These are phyloP conservation scores for Cyclotella choctawhatcheeana DNA, from an alignment of 108 stramenopile genomes.

Conservation along the genomic window DNA sequence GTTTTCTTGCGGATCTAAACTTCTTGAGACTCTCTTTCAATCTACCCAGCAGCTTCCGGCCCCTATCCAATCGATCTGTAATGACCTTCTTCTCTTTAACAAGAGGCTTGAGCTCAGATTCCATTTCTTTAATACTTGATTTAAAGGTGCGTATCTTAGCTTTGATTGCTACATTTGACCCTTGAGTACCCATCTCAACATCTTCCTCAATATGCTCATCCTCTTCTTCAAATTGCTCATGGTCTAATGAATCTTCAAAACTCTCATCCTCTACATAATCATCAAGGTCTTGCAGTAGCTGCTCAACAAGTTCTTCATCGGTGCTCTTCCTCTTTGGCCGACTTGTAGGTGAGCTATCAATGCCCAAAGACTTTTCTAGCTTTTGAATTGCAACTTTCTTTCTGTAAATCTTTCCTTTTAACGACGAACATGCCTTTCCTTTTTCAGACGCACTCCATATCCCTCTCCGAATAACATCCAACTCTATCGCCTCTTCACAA, in stretches of 20 bases:
- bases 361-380: background rate
- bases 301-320: too few species aligned
- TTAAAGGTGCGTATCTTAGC: background rate
- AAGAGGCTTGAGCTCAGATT: background rate
- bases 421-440: background rate
- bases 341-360: too few species aligned
- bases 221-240: too few species aligned
- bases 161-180: too few species aligned
- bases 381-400: background rate
- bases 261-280: too few species aligned
- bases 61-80: background rate
- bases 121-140: background rate
- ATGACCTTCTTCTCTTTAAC: background rate
- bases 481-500: background rate
- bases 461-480: background rate
- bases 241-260: too few species aligned
- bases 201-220: too few species aligned
- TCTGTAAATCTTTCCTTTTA: background rate
- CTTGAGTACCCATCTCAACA: too few species aligned
- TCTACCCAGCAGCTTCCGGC: background rate
- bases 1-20: background rate
- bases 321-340: too few species aligned
- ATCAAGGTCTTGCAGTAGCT: too few species aligned
- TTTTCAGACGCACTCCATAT: background rate
- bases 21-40: background rate